Evolutionary conservation across 164 flowering plant genomes (phyloP).

Genomic region (Berberis vulgaris): DNA sequence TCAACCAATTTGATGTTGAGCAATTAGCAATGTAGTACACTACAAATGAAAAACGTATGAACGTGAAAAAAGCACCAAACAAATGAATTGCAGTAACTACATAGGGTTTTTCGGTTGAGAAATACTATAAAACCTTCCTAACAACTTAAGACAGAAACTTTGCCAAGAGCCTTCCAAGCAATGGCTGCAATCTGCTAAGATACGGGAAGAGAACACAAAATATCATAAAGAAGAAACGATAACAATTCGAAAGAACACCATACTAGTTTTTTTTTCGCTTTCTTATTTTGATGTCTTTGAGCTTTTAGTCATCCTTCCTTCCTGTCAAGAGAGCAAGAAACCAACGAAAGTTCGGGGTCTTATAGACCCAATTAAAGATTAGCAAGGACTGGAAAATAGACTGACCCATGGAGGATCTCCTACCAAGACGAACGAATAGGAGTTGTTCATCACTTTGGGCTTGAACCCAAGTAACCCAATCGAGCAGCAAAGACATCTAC

Average conservation of each 20-base stretch:
- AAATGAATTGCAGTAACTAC: too few relatives aligned
- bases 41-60: too few relatives aligned
- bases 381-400: not conserved
- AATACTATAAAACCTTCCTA: not conserved
- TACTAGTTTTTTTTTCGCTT: not conserved
- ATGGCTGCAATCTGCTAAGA: constrained; percentile 6
- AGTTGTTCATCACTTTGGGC: constrained; percentile 19
- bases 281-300: not conserved
- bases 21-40: too few relatives aligned
- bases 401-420: not conserved
- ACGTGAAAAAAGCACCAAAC: too few relatives aligned
- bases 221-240: not conserved
- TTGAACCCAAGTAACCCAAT: constrained; percentile 50
- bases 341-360: too few relatives aligned
- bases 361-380: too few relatives aligned
- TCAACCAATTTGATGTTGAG: too few relatives aligned
- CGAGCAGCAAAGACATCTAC: constrained; percentile 44
- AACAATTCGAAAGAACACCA: not conserved
- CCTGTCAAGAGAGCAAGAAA: constrained; percentile 1
- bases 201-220: not conserved
- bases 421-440: not conserved
- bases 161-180: not conserved
- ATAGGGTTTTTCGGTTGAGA: not conserved
- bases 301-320: not conserved
- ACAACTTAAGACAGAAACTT: not conserved